Percentiles rank a stretch among this genome's conserved stretches.
Evolutionary conservation across 1,284 basidiomycete genomes (phyloP).

Genomic region (Abortiporus biennis): DNA sequence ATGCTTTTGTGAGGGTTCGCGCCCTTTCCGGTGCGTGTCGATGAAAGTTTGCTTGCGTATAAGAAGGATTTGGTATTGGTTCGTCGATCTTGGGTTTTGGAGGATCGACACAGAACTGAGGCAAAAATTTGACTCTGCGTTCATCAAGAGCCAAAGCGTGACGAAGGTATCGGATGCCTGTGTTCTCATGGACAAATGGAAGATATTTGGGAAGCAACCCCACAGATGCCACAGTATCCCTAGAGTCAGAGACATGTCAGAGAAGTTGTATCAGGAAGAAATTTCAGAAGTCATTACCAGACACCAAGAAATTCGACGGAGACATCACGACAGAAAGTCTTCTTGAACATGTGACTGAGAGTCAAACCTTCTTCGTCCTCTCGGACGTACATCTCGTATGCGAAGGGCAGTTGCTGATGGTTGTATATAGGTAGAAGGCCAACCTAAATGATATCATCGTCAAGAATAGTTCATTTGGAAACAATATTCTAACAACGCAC

Average conservation of each 20-base stretch:
- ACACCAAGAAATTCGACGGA: slow-evolving; percentile 29
- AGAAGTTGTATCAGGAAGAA: background rate
- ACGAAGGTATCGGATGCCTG: slow-evolving; percentile 20
- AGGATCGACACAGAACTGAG: slow-evolving; percentile 21
- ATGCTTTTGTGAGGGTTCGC: slow-evolving; percentile 3
- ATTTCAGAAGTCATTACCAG: slow-evolving; percentile 15
- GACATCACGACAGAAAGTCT: slow-evolving; percentile 26
- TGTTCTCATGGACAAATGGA: slow-evolving; percentile 10
- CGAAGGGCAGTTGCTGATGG: slow-evolving; percentile 13
- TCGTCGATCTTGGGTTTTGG: background rate
- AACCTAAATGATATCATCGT: slow-evolving; percentile 14
- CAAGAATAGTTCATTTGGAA: background rate
- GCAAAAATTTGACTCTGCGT: slow-evolving; percentile 32
- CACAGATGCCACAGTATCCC: slow-evolving; percentile 14
- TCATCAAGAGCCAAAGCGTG: slow-evolving; percentile 37
- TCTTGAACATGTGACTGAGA: slow-evolving; percentile 26
- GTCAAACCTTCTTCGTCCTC: slow-evolving; percentile 20
- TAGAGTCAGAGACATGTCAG: no score
- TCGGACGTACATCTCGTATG: slow-evolving; percentile 29
- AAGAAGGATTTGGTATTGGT: background rate
- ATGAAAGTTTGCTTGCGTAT: background rate
- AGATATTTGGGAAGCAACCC: slow-evolving; percentile 10
- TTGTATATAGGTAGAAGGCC: slow-evolving; percentile 21
- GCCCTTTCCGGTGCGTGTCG: background rate
- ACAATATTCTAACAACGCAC: slow-evolving; percentile 12